Percentiles rank a stretch among this genome's conserved stretches.
phyloP scores from a whole-genome alignment of 176 grass and related monocot genomes.

The Avena sativa region DNA sequence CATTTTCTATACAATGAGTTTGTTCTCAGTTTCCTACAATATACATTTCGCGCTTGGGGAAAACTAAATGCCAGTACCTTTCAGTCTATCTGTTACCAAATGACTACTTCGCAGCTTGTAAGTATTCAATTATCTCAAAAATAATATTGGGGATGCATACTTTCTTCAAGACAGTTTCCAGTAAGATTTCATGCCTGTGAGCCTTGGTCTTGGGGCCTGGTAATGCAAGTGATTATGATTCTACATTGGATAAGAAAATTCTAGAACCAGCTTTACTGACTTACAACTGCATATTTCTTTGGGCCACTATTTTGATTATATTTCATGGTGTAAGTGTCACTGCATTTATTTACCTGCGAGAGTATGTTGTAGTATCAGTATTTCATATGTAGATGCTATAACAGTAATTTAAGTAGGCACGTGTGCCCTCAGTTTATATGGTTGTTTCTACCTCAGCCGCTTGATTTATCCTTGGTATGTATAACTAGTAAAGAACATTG shows the following conservation, averaged over 20 bases:
- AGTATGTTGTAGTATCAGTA: background rate
- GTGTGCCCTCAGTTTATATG: background rate
- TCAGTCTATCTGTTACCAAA: constrained; percentile 23
- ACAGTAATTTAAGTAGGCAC: background rate
- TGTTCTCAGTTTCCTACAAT: constrained; percentile 31
- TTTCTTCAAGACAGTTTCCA: background rate
- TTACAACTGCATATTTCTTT: constrained; percentile 1
- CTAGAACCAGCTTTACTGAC: constrained; percentile 20
- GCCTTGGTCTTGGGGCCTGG: background rate
- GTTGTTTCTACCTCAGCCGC: background rate
- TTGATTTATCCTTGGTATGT: constrained; percentile 13
- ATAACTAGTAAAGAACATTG: background rate
- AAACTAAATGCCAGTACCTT: constrained; percentile 25
- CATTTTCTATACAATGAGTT: constrained; percentile 11
- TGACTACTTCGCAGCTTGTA: constrained; percentile 11
- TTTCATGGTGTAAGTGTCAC: background rate
- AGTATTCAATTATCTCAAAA: background rate
- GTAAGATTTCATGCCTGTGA: background rate
- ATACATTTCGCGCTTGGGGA: constrained; percentile 22
- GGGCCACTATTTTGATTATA: constrained; percentile 16
- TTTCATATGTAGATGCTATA: background rate
- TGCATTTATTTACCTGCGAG: background rate
- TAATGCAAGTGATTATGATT: constrained; percentile 17
- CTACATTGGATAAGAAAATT: constrained; percentile 1
- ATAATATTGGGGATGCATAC: background rate